Evolutionary conservation across 768 basidiomycete genomes (phyloP).

Genomic region (Lyophyllum semitale): DNA sequence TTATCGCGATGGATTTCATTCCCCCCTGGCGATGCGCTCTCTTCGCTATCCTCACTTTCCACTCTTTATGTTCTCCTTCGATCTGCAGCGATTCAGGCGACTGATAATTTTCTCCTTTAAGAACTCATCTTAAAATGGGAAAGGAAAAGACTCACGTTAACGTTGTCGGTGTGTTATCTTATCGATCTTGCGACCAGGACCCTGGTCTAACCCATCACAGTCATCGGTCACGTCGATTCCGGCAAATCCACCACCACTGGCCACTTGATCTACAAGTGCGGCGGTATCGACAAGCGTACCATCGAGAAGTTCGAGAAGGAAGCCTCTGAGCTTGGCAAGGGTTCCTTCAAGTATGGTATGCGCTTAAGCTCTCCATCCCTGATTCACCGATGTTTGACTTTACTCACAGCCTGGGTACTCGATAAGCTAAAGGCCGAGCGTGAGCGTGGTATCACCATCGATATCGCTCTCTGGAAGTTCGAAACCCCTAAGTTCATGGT

Average conservation of each 20-base stretch:
- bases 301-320: conserved; percentile 99
- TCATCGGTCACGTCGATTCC: conserved; percentile 99
- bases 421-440: conserved; percentile 99
- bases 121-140: conserved; percentile 80
- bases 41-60: conserved; percentile 11
- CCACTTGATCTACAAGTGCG: conserved; percentile 99
- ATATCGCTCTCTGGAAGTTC: conserved; percentile 99
- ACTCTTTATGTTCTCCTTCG: conserved; percentile 7
- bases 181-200: conserved; percentile 19
- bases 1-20: conserved; percentile 28
- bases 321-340: conserved; percentile 99
- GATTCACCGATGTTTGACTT: conserved; percentile 22
- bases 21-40: conserved; percentile 25
- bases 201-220: conserved; percentile 46
- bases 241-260: conserved; percentile 99
- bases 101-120: conserved; percentile 30
- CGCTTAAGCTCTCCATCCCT: conserved; percentile 17
- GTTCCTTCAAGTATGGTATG: conserved; percentile 96
- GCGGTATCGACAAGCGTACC: conserved; percentile 99
- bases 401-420: conserved; percentile 90
- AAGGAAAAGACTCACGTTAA: conserved; percentile 97
- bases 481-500: conserved; percentile 98
- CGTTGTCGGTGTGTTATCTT: conserved; percentile 82
- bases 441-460: conserved; percentile 99
- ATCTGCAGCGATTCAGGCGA: conserved; percentile 24